A percentile compares a stretch with the other conserved stretches of the same genome.
These are phyloP conservation scores for Penicillium sp. DNA, from an alignment of 2,329 filamentous ascomycete genomes.

Conservation along the genomic window DNA sequence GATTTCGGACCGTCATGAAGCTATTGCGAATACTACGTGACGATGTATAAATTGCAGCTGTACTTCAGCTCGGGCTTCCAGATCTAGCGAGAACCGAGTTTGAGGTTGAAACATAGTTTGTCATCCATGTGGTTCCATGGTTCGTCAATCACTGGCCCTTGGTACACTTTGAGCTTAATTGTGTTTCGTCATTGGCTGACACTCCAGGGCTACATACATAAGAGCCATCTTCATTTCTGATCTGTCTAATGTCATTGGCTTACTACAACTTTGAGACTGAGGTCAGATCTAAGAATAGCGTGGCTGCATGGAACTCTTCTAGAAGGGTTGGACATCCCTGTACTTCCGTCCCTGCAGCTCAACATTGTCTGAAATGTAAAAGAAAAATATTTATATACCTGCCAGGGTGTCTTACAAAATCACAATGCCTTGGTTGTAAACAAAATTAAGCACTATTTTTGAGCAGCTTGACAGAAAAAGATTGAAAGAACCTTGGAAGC, in stretches of 20 bases:
- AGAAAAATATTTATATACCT: no score
- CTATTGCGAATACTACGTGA: slow-evolving; percentile 5
- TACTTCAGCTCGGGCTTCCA: no score
- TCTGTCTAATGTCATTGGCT: neutral
- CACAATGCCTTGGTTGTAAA: no score
- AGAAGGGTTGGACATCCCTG: no score
- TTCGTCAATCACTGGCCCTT: neutral
- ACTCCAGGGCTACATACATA: no score
- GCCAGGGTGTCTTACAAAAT: no score
- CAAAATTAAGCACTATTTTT: no score
- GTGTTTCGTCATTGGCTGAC: neutral
- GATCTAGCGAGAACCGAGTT: neutral
- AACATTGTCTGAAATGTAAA: no score
- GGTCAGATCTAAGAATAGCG: slow-evolving; percentile 18
- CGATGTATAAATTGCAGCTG: neutral
- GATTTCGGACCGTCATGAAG: neutral
- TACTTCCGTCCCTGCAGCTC: no score
- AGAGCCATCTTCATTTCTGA: neutral
- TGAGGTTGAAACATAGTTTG: slow-evolving; percentile 18
- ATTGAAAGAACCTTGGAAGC: neutral
- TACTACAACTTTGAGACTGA: neutral
- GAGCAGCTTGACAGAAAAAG: neutral
- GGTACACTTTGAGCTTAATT: neutral
- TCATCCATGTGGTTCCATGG: neutral
- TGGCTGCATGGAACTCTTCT: neutral